Evolutionary conservation across 768 basidiomycete species (phyloP).

Genomic region (Calvatia gigantea): DNA sequence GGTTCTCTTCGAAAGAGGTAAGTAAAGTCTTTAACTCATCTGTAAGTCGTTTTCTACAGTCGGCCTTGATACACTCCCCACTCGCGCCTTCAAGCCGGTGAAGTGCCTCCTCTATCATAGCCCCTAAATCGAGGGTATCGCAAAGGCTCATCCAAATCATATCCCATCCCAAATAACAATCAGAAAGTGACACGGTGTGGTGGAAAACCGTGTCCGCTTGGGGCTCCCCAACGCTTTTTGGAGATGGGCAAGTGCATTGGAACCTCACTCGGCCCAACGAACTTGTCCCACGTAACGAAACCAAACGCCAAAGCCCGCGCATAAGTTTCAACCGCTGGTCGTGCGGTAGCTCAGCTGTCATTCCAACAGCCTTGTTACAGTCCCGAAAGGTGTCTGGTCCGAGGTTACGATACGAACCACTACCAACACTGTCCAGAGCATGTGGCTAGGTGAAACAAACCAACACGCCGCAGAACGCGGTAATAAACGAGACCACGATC

Average conservation of each 20-base stretch:
- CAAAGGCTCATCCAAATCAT: background rate
- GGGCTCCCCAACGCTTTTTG: background rate
- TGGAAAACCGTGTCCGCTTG: too few relatives aligned
- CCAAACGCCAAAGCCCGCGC: conserved; percentile 1
- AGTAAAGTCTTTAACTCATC: background rate
- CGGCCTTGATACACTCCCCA: background rate
- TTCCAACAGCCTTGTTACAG: background rate
- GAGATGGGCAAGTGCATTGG: background rate
- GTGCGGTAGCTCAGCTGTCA: background rate
- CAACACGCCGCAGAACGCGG: background rate
- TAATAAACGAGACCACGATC: background rate
- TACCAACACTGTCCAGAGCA: too few relatives aligned
- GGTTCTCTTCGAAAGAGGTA: background rate
- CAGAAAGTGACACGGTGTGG: too few relatives aligned
- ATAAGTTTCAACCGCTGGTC: background rate
- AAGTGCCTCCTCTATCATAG: background rate
- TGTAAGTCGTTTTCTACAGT: background rate
- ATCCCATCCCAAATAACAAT: background rate
- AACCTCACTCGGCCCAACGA: background rate
- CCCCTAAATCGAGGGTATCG: background rate
- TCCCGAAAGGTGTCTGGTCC: background rate
- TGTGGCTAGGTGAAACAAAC: background rate
- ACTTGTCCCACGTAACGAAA: background rate
- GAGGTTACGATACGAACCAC: too few relatives aligned
- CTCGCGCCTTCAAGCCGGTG: background rate